Evolutionary conservation across 257 asterid species (phyloP).

Genomic region (Solanum tacnaense): DNA sequence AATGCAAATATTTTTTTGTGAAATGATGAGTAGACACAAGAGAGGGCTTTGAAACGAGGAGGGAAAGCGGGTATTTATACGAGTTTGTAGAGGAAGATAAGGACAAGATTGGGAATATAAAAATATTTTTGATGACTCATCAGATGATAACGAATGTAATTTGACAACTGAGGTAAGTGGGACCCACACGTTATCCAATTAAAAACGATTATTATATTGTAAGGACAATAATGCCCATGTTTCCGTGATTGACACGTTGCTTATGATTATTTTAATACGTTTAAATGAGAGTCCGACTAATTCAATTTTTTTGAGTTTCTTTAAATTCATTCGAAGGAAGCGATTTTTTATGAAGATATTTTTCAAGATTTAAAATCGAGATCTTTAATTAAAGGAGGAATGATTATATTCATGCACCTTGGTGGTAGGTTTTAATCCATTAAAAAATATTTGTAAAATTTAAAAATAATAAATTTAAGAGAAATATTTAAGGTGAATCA

Average conservation of each 20-base stretch:
- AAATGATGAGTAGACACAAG: background rate
- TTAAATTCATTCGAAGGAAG: background rate
- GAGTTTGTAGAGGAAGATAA: background rate
- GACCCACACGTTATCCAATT: constrained; percentile 2
- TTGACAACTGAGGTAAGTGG: background rate
- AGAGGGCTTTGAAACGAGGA: background rate
- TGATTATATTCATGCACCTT: no score
- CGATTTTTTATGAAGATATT: no score
- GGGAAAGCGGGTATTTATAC: constrained; percentile 1
- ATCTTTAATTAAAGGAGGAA: background rate
- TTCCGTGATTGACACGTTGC: background rate
- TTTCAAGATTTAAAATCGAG: rapidly evolving
- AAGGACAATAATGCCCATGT: background rate
- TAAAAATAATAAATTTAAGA: background rate
- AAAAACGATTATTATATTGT: background rate
- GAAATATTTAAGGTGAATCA: background rate
- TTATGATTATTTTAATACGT: background rate
- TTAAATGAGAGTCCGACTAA: background rate
- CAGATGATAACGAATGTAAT: background rate
- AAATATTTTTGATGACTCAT: constrained; percentile 5
- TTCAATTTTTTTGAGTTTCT: background rate
- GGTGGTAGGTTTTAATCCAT: background rate
- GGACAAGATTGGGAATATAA: background rate
- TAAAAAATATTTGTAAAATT: background rate
- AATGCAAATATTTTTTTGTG: background rate